Evolutionary conservation across 768 basidiomycete genomes (phyloP).

Genomic region (Hygrophorus russula): DNA sequence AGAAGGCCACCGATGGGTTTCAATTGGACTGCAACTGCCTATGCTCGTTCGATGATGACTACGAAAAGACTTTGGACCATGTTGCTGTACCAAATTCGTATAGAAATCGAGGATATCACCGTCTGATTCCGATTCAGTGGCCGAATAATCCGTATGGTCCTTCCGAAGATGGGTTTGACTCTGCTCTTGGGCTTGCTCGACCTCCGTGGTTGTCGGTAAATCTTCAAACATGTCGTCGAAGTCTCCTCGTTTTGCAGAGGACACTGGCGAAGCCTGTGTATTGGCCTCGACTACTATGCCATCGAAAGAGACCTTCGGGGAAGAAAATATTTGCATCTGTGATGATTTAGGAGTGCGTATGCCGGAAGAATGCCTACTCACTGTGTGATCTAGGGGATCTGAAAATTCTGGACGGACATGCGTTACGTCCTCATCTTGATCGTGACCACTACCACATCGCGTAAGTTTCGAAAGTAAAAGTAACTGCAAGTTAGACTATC

Average conservation of each 20-base stretch:
- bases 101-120: conserved; percentile 11
- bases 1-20: no score
- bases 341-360: neutral
- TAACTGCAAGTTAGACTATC: neutral
- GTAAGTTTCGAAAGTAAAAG: neutral
- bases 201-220: neutral
- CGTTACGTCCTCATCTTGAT: no score
- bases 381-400: no score
- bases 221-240: conserved; percentile 2
- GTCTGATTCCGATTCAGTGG: conserved; percentile 28
- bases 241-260: neutral
- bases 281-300: neutral
- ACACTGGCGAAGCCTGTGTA: neutral
- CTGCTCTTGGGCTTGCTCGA: conserved; percentile 2
- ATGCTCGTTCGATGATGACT: neutral
- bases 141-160: conserved; percentile 13
- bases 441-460: no score
- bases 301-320: neutral
- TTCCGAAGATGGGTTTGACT: conserved; percentile 9
- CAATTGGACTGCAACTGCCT: neutral
- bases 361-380: neutral
- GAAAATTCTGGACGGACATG: no score
- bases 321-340: neutral
- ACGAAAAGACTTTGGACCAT: neutral
- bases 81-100: conserved; percentile 2